These are phyloP conservation scores for Xylariaceae sp. DNA, from an alignment of 2,329 filamentous ascomycete genomes.

Conservation along the genomic window DNA sequence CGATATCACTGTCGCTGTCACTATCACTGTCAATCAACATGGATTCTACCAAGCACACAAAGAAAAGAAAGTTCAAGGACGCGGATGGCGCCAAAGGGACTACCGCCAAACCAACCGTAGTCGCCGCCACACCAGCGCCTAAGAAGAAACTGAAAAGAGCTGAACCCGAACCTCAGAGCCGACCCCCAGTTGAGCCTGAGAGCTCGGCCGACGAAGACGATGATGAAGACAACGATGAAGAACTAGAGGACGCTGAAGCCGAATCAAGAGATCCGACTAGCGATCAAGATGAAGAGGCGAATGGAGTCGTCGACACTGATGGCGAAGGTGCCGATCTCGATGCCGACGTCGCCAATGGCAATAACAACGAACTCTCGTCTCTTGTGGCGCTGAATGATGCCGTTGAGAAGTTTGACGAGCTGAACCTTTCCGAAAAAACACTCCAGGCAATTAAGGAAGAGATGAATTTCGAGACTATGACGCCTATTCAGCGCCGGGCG, in stretches of 20 bases:
- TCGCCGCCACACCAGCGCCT: constrained; percentile 44
- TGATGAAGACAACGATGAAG: constrained; percentile 32
- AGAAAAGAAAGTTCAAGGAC: constrained; percentile 53
- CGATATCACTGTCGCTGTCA: background rate
- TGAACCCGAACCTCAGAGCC: constrained; percentile 34
- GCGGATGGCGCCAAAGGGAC: constrained; percentile 38
- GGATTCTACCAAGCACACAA: constrained; percentile 43
- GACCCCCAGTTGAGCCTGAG: constrained; percentile 20
- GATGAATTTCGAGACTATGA: constrained; percentile 97
- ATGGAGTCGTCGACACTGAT: constrained; percentile 31
- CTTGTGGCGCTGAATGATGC: constrained; percentile 64
- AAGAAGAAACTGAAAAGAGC: constrained; percentile 55
- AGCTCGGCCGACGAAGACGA: constrained; percentile 32
- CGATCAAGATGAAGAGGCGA: constrained; percentile 30
- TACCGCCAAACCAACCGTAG: constrained; percentile 39
- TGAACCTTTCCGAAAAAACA: constrained; percentile 87
- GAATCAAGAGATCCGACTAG: constrained; percentile 29
- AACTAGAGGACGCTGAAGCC: constrained; percentile 7
- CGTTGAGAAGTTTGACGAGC: constrained; percentile 75
- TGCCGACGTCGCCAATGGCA: constrained; percentile 43
- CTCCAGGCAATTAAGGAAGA: constrained; percentile 80
- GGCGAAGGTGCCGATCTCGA: constrained; percentile 30
- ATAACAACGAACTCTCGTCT: constrained; percentile 59
- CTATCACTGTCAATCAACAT: constrained; percentile 29
- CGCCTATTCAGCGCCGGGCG: constrained; percentile 86